Conservation (phyloP, 1,139 yeast species). For the Kodamaea plutei region DNA sequence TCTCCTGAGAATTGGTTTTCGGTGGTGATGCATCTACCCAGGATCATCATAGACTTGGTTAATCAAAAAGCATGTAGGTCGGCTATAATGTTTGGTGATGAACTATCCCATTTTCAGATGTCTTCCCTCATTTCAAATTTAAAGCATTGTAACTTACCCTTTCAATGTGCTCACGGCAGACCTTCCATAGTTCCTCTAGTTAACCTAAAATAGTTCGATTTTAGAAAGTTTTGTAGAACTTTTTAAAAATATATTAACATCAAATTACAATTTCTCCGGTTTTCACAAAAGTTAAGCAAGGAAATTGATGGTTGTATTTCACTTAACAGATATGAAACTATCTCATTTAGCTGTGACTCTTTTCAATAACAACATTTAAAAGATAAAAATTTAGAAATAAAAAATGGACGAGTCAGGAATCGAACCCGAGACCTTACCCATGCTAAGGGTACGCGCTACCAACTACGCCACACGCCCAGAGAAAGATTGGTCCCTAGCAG, state of each 20-base stretch:
- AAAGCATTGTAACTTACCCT: conserved; percentile 54
- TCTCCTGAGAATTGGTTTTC: conserved; percentile 12
- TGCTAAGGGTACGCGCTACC: conserved; percentile 92
- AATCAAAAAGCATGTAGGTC: conserved; percentile 68
- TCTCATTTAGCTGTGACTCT: too few relatives aligned
- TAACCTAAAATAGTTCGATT: too few relatives aligned
- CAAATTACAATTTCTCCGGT: too few relatives aligned
- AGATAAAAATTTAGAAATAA: too few relatives aligned
- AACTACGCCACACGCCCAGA: conserved; percentile 94
- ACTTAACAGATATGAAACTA: too few relatives aligned
- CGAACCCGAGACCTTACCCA: conserved; percentile 89
- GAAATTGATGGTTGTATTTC: too few relatives aligned
- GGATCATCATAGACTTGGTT: conserved; percentile 43
- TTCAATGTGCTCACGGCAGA: conserved; percentile 85
- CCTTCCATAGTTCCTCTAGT: conserved; percentile 76
- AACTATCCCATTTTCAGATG: conserved; percentile 43
- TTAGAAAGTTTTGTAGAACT: too few relatives aligned
- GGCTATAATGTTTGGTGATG: conserved; percentile 72
- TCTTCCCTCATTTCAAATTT: conserved; percentile 36
- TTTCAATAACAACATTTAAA: too few relatives aligned
- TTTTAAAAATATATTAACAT: too few relatives aligned
- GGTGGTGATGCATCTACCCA: conserved; percentile 36
- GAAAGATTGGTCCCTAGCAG: conserved; percentile 34
- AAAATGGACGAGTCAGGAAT: conserved; percentile 79
- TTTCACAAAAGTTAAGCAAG: too few relatives aligned